A percentile compares a stretch with the other conserved stretches of the same genome.
Conservation (phyloP, 305 asterid genomes). For the Solanum hybrid region DNA sequence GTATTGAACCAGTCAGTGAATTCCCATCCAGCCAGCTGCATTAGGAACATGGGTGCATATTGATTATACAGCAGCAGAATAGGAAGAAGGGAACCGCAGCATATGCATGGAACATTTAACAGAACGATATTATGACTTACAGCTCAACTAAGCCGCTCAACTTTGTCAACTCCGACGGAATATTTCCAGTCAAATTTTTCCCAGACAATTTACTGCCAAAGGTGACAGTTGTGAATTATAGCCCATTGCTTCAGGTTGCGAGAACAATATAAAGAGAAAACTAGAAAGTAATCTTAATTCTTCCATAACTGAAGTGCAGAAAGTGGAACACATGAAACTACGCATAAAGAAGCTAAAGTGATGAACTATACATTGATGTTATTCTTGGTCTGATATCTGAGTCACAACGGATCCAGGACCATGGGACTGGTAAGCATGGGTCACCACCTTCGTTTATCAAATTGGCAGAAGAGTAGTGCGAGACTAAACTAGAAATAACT, state of each 20-base stretch:
- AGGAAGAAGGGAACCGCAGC: background rate
- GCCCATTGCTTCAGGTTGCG: background rate
- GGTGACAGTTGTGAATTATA: slow-evolving; percentile 5
- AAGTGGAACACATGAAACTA: background rate
- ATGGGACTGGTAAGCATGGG: slow-evolving; percentile 88
- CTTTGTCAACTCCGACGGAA: slow-evolving; percentile 56
- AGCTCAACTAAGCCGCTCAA: slow-evolving; percentile 53
- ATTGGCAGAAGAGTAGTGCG: slow-evolving; percentile 34
- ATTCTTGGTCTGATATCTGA: slow-evolving; percentile 72
- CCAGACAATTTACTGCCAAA: slow-evolving; percentile 67
- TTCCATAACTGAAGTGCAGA: background rate
- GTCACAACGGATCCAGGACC: slow-evolving; percentile 91
- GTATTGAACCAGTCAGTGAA: slow-evolving; percentile 72
- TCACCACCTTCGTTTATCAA: slow-evolving; percentile 98
- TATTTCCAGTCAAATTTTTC: slow-evolving; percentile 58
- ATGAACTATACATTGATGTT: slow-evolving; percentile 46
- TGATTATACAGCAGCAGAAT: background rate
- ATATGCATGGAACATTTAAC: background rate
- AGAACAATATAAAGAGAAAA: background rate
- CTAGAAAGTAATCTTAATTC: background rate
- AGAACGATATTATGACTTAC: slow-evolving; percentile 30
- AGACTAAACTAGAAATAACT: slow-evolving; percentile 38
- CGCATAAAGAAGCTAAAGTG: background rate
- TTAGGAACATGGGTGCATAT: background rate
- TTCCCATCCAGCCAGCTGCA: slow-evolving; percentile 94